A percentile compares a stretch with the other conserved stretches of the same genome.
Conservation (phyloP, 768 basidiomycete species). For the Pisolithus microcarpus region DNA sequence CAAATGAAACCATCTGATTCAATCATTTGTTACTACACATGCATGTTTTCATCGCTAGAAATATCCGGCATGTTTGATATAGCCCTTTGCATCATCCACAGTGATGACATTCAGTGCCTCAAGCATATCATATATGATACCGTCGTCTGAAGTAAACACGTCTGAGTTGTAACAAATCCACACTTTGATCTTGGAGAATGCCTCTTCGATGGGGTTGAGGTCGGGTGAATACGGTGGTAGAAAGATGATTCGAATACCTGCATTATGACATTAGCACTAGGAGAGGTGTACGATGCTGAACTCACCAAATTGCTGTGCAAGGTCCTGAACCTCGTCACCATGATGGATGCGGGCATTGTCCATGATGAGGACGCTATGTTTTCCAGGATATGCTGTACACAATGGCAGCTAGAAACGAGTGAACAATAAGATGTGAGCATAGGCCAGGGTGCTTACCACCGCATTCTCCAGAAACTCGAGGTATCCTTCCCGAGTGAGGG, state of each 20-base stretch:
- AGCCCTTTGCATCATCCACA: neutral
- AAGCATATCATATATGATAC: neutral
- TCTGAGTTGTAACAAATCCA: slow-evolving; percentile 5
- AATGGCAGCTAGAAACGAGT: neutral
- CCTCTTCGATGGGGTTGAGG: no score
- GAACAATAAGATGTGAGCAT: no score
- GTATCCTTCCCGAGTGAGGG: slow-evolving; percentile 19
- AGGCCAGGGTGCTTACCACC: slow-evolving; percentile 16
- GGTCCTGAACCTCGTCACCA: slow-evolving; percentile 11
- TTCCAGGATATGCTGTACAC: slow-evolving; percentile 15
- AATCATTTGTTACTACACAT: no score
- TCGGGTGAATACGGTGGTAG: slow-evolving; percentile 33
- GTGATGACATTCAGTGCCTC: neutral
- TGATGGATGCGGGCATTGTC: slow-evolving; percentile 18
- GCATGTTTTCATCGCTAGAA: neutral
- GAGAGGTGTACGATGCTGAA: neutral
- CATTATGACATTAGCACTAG: neutral
- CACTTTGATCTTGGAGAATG: no score
- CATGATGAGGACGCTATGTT: slow-evolving; percentile 11
- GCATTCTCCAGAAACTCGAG: slow-evolving; percentile 20
- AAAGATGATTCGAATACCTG: slow-evolving; percentile 23
- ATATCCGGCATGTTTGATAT: neutral
- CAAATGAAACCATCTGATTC: no score
- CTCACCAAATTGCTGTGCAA: no score
- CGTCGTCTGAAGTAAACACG: neutral